Conservation (phyloP, 2,329 filamentous ascomycete genomes). For the Botrytis sinoallii region DNA sequence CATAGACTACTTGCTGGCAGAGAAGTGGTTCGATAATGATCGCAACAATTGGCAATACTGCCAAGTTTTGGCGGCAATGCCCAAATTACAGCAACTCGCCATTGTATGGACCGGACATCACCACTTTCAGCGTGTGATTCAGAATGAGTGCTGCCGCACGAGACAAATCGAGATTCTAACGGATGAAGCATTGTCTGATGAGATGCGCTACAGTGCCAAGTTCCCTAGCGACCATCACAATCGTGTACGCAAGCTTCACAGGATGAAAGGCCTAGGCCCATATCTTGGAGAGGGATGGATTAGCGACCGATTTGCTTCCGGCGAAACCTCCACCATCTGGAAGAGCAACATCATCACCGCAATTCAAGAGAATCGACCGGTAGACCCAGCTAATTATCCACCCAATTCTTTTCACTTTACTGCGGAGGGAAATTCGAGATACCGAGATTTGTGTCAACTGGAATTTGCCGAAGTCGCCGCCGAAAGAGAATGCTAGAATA, state of each 20-base stretch:
- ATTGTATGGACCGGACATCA: background rate
- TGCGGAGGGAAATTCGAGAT: background rate
- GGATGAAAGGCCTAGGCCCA: background rate
- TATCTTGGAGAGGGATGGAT: background rate
- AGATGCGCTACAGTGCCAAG: background rate
- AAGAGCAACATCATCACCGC: background rate
- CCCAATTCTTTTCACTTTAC: background rate
- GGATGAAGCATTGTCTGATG: background rate
- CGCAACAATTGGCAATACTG: background rate
- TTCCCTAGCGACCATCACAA: background rate
- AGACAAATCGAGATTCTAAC: background rate
- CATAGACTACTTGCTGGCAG: background rate
- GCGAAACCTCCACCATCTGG: background rate
- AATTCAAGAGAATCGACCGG: background rate
- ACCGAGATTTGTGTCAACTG: background rate
- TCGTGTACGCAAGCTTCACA: background rate
- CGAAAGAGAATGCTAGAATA: background rate
- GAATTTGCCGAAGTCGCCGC: background rate
- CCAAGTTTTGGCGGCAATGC: slow-evolving; percentile 5
- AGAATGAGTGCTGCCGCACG: background rate
- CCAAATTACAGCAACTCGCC: background rate
- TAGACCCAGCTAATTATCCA: background rate
- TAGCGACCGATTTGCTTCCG: background rate
- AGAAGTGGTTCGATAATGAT: background rate
- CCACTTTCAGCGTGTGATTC: background rate